A percentile compares a stretch with the other conserved stretches of the same genome.
Evolutionary conservation across 345 rosid genomes (phyloP).

Genomic region (Salix dunnii): DNA sequence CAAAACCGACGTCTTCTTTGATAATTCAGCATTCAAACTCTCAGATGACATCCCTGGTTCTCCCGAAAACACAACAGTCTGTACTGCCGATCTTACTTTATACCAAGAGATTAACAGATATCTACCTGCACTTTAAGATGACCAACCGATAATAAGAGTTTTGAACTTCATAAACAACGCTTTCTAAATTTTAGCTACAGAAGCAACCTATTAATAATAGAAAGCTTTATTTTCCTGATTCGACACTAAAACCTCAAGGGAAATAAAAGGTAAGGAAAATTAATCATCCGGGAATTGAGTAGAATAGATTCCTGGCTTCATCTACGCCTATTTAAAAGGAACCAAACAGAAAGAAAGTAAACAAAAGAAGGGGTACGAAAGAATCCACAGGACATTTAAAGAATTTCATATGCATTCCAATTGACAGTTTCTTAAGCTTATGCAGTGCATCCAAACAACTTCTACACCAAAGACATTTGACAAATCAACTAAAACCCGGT

Average conservation of each 20-base stretch:
- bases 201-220: background rate
- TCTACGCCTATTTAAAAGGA: slow-evolving; percentile 8
- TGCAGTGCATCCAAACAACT: background rate
- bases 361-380: background rate
- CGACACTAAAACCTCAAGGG: slow-evolving; percentile 20
- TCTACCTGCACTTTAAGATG: slow-evolving; percentile 24
- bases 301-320: slow-evolving; percentile 24
- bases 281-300: slow-evolving; percentile 13
- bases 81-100: background rate
- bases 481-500: slow-evolving; percentile 10
- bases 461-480: slow-evolving; percentile 8
- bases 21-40: slow-evolving; percentile 62
- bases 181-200: background rate
- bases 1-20: slow-evolving; percentile 70
- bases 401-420: background rate
- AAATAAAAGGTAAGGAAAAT: slow-evolving; percentile 3
- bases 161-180: background rate
- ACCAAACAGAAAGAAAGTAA: slow-evolving; percentile 3
- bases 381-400: slow-evolving; percentile 23
- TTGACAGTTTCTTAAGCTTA: slow-evolving; percentile 3
- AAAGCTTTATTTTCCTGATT: background rate
- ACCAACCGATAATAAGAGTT: background rate
- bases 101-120: slow-evolving; percentile 17
- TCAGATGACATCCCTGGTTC: slow-evolving; percentile 59
- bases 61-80: slow-evolving; percentile 10